Conservation (phyloP, 768 basidiomycete species). For the Nidularia pulvinata region DNA sequence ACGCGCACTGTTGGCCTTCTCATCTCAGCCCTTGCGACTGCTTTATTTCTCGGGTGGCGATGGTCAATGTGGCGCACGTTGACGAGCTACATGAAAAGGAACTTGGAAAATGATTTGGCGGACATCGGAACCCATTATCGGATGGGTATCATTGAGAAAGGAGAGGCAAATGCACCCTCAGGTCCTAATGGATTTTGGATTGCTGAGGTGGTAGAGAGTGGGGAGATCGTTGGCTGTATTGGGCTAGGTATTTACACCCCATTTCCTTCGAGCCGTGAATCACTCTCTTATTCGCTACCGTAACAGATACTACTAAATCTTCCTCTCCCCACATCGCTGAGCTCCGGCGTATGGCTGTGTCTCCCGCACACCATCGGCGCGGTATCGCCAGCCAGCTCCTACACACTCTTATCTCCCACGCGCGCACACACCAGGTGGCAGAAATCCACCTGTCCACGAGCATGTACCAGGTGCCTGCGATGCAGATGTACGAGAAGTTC, state of each 20-base stretch:
- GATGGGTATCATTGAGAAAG: not conserved
- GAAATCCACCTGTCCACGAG: constrained; percentile 9
- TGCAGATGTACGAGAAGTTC: constrained; percentile 10
- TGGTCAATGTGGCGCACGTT: constrained; percentile 5
- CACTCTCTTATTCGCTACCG: not conserved
- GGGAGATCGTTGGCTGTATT: constrained; percentile 14
- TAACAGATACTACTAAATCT: constrained; percentile 5
- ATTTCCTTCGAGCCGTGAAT: not conserved
- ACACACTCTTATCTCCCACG: constrained; percentile 9
- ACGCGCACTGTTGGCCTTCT: not conserved
- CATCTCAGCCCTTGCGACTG: not conserved
- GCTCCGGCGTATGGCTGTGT: constrained; percentile 22
- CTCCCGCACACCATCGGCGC: constrained; percentile 11
- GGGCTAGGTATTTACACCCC: constrained; percentile 11
- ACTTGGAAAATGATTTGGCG: constrained; percentile 12
- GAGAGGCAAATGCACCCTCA: not conserved
- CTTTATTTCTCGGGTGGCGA: constrained; percentile 9
- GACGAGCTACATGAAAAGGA: constrained; percentile 1
- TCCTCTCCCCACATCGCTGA: constrained; percentile 10
- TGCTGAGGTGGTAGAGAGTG: constrained; percentile 8
- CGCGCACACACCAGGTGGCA: constrained; percentile 4
- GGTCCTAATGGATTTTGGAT: constrained; percentile 19
- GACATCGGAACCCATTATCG: constrained; percentile 14
- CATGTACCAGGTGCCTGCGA: constrained; percentile 7
- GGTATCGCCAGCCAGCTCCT: constrained; percentile 15